A percentile compares a stretch with the other conserved stretches of the same genome.
Evolutionary conservation across 441 rosid species (phyloP).

Genomic region (Mallotus repandus): DNA sequence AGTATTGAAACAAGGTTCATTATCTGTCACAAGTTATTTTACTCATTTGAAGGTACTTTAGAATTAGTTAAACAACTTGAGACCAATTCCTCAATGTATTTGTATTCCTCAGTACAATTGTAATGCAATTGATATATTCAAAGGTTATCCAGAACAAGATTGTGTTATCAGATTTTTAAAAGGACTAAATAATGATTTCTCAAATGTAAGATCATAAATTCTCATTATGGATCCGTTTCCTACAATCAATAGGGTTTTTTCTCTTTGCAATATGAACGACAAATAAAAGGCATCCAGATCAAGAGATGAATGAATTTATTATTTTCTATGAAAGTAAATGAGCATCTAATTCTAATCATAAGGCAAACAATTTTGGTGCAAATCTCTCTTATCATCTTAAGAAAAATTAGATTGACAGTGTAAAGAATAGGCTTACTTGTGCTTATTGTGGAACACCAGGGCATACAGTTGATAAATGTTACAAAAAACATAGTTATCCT

Average conservation of each 20-base stretch:
- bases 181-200: not conserved
- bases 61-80: not conserved
- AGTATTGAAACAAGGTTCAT: not conserved
- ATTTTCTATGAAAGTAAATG: too few species aligned
- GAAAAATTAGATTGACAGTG: too few species aligned
- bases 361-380: too few species aligned
- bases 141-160: not conserved
- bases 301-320: too few species aligned
- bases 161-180: not conserved
- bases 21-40: not conserved
- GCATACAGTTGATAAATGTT: too few species aligned
- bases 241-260: too few species aligned
- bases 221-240: not conserved
- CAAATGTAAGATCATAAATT: not conserved
- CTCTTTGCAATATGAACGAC: not conserved
- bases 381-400: too few species aligned
- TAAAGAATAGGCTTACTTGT: too few species aligned
- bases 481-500: too few species aligned
- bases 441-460: too few species aligned
- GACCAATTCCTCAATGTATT: not conserved
- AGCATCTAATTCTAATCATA: too few species aligned
- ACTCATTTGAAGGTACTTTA: not conserved
- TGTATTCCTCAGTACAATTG: not conserved
- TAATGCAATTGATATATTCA: not conserved
- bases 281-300: not conserved